Base-by-base conservation (phyloP, 2,329 filamentous ascomycete genomes). In the Myrmaecium sp. region DNA sequence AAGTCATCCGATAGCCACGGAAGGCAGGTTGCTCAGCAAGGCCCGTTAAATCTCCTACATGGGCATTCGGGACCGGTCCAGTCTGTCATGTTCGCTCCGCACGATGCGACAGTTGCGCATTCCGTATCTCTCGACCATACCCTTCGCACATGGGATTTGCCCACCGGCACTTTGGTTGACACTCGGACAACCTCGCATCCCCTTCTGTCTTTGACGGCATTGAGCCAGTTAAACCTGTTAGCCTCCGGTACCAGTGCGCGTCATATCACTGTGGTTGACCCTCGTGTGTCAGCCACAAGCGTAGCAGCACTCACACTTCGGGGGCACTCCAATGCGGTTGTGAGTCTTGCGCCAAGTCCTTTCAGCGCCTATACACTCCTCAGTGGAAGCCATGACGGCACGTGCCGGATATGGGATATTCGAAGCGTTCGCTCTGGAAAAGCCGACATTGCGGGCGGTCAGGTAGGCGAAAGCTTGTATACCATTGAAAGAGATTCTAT, bases 191-290 rank as follows among this genome's bases (percentile, higher is more conserved):
- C 83, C 1, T 72, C 80, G 30, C 79, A 93, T 51, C 72, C 83
- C 1, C 66, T 98, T 5, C 67, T 92, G 33, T 83, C 75, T 16
- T 62, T 94, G 5, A 66, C 72, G 35, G 74, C 83, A 5, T 60
- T 98, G 9, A 69, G 72, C 2, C 64, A 71, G 3, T 57, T 74
- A 15, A 55, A 65, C 44, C 55, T 76, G 36, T 53, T 77, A 17
- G 71, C 70, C 9, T 76, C 81, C 13, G 89, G 84, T 32, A 92
- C 81, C 2, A 75, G 75, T 10, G 80, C 81, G 13, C 67, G 83
- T 30, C 81, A 92, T 55, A 79, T 98, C 46, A 86, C 82, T 1
- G 66, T 98, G n/a, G 69, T 95, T 38, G 89, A 98, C 50, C 86
- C 86, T 3, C 72, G 89, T 28, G 75, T 70, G 16, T 77, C 74